These are phyloP conservation scores for Starmerella lactis-condensi DNA, from an alignment of 805 yeast species.

Conservation along the genomic window DNA sequence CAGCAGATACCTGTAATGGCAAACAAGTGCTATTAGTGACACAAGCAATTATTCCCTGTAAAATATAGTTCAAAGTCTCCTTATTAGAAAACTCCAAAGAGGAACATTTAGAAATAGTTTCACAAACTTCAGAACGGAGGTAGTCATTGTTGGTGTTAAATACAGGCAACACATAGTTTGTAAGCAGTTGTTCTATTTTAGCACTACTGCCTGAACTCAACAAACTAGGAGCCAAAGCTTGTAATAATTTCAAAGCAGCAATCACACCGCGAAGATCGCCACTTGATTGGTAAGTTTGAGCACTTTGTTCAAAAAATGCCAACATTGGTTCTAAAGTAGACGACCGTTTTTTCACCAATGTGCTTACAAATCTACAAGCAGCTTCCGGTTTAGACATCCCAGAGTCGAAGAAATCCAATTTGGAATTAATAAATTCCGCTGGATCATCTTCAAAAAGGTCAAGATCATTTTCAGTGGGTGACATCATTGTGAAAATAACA, in stretches of 20 bases:
- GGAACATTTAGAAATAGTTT: constrained; percentile 37
- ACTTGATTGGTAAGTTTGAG: constrained; percentile 9
- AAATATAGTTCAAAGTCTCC: constrained; percentile 47
- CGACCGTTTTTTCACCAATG: constrained; percentile 52
- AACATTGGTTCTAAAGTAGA: constrained; percentile 7
- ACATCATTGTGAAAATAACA: constrained; percentile 56
- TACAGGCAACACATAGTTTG: constrained; percentile 49
- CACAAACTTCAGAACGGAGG: constrained; percentile 44
- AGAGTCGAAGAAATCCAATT: constrained; percentile 46
- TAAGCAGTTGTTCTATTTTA: constrained; percentile 40
- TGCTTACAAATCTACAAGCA: constrained; percentile 51
- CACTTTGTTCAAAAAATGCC: constrained; percentile 14
- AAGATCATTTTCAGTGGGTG: constrained; percentile 47
- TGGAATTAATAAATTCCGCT: constrained; percentile 62
- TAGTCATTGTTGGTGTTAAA: constrained; percentile 38
- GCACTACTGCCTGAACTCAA: constrained; percentile 24
- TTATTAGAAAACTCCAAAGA: constrained; percentile 39
- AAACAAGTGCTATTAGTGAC: constrained; percentile 30
- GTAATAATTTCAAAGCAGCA: constrained; percentile 50
- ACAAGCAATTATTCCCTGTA: constrained; percentile 23
- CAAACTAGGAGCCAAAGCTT: constrained; percentile 43
- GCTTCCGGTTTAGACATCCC: constrained; percentile 55
- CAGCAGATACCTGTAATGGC: constrained; percentile 70
- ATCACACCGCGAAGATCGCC: constrained; percentile 31
- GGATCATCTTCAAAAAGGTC: constrained; percentile 76